Evolutionary conservation across 1,139 yeast species (phyloP).

Genomic region (Candida mesenterica): DNA sequence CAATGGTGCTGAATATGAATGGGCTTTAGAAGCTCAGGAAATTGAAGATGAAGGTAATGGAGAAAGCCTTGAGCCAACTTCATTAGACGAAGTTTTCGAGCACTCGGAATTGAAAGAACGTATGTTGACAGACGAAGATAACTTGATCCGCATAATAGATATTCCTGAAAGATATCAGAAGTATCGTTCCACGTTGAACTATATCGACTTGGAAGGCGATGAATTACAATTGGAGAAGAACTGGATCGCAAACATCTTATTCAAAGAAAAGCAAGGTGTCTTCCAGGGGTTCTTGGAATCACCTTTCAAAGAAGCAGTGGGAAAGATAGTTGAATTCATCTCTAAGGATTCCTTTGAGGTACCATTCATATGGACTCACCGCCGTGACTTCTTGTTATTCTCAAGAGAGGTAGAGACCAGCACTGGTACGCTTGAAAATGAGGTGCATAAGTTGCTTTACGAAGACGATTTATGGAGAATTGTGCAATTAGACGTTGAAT

Average conservation of each 20-base stretch:
- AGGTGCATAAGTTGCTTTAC: slow-evolving; percentile 53
- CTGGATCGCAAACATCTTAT: slow-evolving; percentile 69
- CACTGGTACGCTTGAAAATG: slow-evolving; percentile 40
- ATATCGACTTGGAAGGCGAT: slow-evolving; percentile 64
- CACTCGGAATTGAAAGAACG: slow-evolving; percentile 89
- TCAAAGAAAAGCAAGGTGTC: slow-evolving; percentile 47
- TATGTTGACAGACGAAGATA: slow-evolving; percentile 90
- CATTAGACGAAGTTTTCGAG: slow-evolving; percentile 88
- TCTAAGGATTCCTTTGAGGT: slow-evolving; percentile 82
- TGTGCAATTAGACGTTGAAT: slow-evolving; percentile 81
- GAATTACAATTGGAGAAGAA: slow-evolving; percentile 71
- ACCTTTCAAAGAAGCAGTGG: slow-evolving; percentile 71
- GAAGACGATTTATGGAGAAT: slow-evolving; percentile 95
- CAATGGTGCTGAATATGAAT: slow-evolving; percentile 94
- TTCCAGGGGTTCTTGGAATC: slow-evolving; percentile 42
- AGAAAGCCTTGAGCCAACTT: slow-evolving; percentile 54
- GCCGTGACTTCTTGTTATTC: slow-evolving; percentile 78
- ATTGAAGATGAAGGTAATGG: slow-evolving; percentile 60
- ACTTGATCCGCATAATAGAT: slow-evolving; percentile 80
- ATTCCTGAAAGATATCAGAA: slow-evolving; percentile 91
- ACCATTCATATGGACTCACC: slow-evolving; percentile 95
- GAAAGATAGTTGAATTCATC: slow-evolving; percentile 74
- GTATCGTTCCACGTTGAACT: slow-evolving; percentile 59
- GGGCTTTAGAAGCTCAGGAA: slow-evolving; percentile 94
- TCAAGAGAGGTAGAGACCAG: slow-evolving; percentile 54